Evolutionary conservation across 1,139 yeast species (phyloP).

Genomic region (Diutina siamensis): DNA sequence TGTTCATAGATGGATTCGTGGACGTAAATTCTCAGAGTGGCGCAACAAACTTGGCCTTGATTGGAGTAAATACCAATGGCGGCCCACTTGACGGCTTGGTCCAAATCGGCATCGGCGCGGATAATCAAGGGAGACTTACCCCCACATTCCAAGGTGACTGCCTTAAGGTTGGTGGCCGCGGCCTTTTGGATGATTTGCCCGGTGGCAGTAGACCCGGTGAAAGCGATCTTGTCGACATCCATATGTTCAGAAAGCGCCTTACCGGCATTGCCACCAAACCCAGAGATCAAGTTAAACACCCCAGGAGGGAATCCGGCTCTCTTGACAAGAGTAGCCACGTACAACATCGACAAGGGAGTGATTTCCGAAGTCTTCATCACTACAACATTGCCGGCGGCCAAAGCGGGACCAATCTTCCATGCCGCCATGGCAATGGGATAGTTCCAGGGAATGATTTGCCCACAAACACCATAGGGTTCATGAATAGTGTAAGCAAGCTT

Average conservation of each 20-base stretch:
- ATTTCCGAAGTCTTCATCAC: slow-evolving; percentile 58
- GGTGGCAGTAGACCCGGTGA: slow-evolving; percentile 53
- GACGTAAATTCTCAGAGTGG: slow-evolving; percentile 74
- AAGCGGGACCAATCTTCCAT: slow-evolving; percentile 52
- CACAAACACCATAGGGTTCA: slow-evolving; percentile 77
- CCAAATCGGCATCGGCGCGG: slow-evolving; percentile 67
- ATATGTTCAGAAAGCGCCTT: slow-evolving; percentile 45
- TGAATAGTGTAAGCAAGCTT: slow-evolving; percentile 59
- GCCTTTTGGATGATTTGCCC: slow-evolving; percentile 48
- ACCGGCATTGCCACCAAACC: slow-evolving; percentile 46
- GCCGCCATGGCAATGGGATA: slow-evolving; percentile 49
- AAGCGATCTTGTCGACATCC: slow-evolving; percentile 53
- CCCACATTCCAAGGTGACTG: slow-evolving; percentile 84
- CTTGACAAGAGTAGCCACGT: slow-evolving; percentile 39
- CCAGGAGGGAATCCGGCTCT: slow-evolving; percentile 70
- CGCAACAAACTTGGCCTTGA: slow-evolving; percentile 87
- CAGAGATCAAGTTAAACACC: slow-evolving; percentile 50
- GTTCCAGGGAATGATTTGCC: slow-evolving; percentile 64
- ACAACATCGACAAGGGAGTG: slow-evolving; percentile 52
- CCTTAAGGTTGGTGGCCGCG: slow-evolving; percentile 54
- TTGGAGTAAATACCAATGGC: slow-evolving; percentile 76
- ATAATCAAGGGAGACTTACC: slow-evolving; percentile 75
- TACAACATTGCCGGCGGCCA: slow-evolving; percentile 59
- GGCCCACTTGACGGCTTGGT: slow-evolving; percentile 76
- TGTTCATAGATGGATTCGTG: slow-evolving; percentile 60